Percentiles rank a stretch among this genome's conserved stretches.
Evolutionary conservation across 2,329 filamentous ascomycete species (phyloP).

Genomic region (Knufia fluminis): DNA sequence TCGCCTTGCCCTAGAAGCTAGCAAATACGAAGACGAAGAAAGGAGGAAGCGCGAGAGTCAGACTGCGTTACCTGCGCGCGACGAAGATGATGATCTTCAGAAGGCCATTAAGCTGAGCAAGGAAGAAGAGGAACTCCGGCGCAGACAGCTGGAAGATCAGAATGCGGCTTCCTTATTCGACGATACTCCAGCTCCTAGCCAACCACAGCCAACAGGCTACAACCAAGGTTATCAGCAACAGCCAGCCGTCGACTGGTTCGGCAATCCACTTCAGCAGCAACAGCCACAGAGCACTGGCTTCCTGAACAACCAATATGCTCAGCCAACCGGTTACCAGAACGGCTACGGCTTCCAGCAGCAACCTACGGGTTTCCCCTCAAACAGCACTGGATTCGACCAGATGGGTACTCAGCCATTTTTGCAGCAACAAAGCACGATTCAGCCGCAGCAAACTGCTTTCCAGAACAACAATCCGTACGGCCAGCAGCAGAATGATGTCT

Average conservation of each 20-base stretch:
- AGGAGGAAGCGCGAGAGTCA: constrained; percentile 56
- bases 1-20: constrained; percentile 81
- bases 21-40: constrained; percentile 91
- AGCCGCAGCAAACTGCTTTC: constrained; percentile 53
- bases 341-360: constrained; percentile 63
- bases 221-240: constrained; percentile 98
- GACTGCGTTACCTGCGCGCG: constrained; percentile 41
- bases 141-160: constrained; percentile 74
- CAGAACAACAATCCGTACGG: constrained; percentile 52
- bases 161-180: constrained; percentile 87
- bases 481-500: constrained; percentile 35
- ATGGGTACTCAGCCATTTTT: constrained; percentile 37
- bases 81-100: constrained; percentile 81
- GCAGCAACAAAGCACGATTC: constrained; percentile 43
- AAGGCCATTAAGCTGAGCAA: constrained; percentile 94
- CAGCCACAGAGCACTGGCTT: constrained; percentile 59
- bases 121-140: constrained; percentile 77
- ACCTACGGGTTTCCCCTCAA: constrained; percentile 56
- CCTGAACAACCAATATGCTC: constrained; percentile 59
- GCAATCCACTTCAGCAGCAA: constrained; percentile 77
- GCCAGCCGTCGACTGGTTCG: constrained; percentile 91
- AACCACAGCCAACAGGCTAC: constrained; percentile 75
- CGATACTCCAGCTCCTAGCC: constrained; percentile 55
- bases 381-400: constrained; percentile 30
- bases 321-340: constrained; percentile 66